Evolutionary conservation across 805 yeast genomes (phyloP).

Genomic region (Cyberlindnera misumaiensis): DNA sequence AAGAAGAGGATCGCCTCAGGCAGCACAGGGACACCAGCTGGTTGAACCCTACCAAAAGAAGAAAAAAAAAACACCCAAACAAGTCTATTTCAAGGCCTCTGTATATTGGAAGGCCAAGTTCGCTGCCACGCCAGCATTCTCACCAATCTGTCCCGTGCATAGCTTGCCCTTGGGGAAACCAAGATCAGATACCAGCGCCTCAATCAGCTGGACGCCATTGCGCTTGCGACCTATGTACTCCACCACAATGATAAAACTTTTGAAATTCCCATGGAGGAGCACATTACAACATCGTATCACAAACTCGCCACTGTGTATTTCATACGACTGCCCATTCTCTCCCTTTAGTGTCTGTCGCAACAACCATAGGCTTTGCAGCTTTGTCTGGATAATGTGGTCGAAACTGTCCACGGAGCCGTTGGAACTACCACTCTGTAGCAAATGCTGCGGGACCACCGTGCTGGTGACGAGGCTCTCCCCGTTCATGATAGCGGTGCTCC

Average conservation of each 20-base stretch:
- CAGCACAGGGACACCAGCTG: too few species aligned
- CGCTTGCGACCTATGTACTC: constrained; percentile 4
- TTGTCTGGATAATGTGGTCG: constrained; percentile 46
- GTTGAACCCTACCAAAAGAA: too few species aligned
- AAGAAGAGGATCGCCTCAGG: too few species aligned
- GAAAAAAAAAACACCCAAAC: too few species aligned
- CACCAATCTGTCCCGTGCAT: constrained; percentile 2
- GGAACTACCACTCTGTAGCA: constrained; percentile 44
- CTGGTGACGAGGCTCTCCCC: constrained; percentile 24
- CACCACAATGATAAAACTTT: constrained; percentile 49
- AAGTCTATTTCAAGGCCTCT: constrained; percentile 3
- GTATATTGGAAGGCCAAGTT: constrained; percentile 8
- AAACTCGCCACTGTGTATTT: constrained; percentile 35
- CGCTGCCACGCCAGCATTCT: constrained; percentile 1
- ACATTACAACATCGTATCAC: constrained; percentile 62
- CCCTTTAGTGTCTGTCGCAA: constrained; percentile 65
- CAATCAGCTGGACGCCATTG: constrained; percentile 1
- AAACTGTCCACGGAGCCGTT: constrained; percentile 51
- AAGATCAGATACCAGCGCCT: constrained; percentile 4
- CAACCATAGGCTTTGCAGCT: constrained; percentile 65
- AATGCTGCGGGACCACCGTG: constrained; percentile 21
- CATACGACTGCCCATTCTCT: constrained; percentile 66
- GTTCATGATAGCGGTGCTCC: constrained; percentile 16
- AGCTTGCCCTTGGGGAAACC: constrained; percentile 10
- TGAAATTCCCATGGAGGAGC: constrained; percentile 66